Base-by-base conservation (phyloP, 805 yeast genomes). In the Maudiozyma pseudohumilis region DNA sequence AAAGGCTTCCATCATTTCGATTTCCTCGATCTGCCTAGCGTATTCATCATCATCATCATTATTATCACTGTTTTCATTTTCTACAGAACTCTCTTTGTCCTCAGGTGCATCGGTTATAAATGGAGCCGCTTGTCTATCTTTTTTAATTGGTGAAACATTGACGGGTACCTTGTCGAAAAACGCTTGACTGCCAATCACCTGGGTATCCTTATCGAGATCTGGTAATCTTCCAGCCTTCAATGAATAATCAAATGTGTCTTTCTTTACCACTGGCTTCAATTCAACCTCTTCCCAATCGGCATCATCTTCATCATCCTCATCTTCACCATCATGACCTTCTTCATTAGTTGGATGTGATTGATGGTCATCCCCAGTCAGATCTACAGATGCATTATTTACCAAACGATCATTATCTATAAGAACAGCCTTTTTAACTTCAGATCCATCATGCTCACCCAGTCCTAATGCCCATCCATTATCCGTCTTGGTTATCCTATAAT, bases 401-500 rank as follows among this genome's bases (percentile, higher is more conserved):
- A 11, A 11, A 24, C 10, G 10, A 11, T n/a, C 26, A 13, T 65
- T 71, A 42, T 72, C 80, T 12, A 78, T 36, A 3, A 62, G 58
- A 34, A 78, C 72, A 0, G 86, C 78, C 32, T 69, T 68, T 0
- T 57, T 52, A 0, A 46, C 47, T 10, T 60, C 59, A 3, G 64
- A 60, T 1, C 72, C 72, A 34, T 65, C 65, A 4, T 61, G 58
- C 12, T 64, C 64, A 24, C 64, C 66, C 26, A 88, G 61, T 0
- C 89, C 75, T 32, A 88, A 59, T 0, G 87, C 75, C 84, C 92
- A 88, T 0, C 96, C 96, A 46, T 77, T 80, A 9, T 80, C 84
- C 28, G 80, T 82, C 45, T 80, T 74, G 16, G 80, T 72, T 35
- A 92, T 68, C 33, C 80, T 72, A 50, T 92, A 92, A 43, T 78